A percentile compares a stretch with the other conserved stretches of the same genome.
These are phyloP conservation scores for Chrysosphaeria jannelii DNA, from an alignment of 2,329 filamentous ascomycete genomes.

Conservation along the genomic window DNA sequence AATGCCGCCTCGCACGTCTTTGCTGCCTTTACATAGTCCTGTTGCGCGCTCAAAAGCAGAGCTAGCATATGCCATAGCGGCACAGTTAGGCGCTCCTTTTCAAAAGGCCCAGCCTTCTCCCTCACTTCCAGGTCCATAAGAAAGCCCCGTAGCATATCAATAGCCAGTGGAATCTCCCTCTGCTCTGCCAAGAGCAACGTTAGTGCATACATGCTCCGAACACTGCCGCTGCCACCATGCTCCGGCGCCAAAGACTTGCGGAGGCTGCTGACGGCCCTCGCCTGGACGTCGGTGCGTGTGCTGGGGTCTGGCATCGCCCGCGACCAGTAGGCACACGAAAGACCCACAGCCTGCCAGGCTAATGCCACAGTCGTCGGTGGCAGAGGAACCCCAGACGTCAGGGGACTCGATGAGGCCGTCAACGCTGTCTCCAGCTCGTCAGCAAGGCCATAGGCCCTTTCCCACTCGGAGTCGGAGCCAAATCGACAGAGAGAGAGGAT, in stretches of 20 bases:
- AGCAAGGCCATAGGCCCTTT: conserved; percentile 47
- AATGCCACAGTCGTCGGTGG: conserved; percentile 36
- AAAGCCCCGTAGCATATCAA: conserved; percentile 55
- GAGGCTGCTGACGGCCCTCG: conserved; percentile 46
- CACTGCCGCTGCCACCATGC: conserved; percentile 32
- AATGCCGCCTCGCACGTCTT: conserved; percentile 73
- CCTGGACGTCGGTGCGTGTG: conserved; percentile 39
- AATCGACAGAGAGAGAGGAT: conserved; percentile 60
- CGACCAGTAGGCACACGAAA: conserved; percentile 70
- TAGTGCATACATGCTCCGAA: conserved; percentile 53
- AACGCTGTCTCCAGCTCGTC: conserved; percentile 41
- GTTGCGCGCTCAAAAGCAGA: conserved; percentile 55
- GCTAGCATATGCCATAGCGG: conserved; percentile 79
- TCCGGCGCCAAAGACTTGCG: conserved; percentile 41
- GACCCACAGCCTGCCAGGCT: conserved; percentile 59
- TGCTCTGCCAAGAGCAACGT: conserved; percentile 70
- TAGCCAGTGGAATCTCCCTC: conserved; percentile 48
- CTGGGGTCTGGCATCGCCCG: conserved; percentile 48
- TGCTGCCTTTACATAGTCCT: conserved; percentile 54
- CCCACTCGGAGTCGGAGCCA: conserved; percentile 40
- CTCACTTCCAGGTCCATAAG: too few species aligned
- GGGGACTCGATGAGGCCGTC: too few species aligned
- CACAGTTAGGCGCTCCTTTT: conserved; percentile 37
- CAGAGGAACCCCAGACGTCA: too few species aligned
- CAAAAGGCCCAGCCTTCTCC: too few species aligned